A percentile compares a stretch with the other conserved stretches of the same genome.
Conservation (phyloP, 108 stramenopile species). For the Nitzschia putrida region DNA sequence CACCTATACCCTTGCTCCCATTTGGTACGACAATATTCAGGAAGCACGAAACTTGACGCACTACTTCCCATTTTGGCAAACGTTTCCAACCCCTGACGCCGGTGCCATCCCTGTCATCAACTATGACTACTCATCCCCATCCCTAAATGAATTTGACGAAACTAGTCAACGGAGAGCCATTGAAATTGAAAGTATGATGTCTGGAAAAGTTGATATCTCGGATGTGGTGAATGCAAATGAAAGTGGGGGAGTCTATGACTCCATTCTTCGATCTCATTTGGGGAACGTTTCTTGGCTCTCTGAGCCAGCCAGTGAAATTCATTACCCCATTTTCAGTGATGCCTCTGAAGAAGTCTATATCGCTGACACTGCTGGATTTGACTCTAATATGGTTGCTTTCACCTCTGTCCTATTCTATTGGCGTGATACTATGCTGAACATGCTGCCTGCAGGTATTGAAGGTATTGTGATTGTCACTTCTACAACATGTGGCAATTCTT, state of each 20-base stretch:
- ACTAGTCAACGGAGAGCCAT: neutral
- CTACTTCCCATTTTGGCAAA: conserved; percentile 25
- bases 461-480: conserved; percentile 47
- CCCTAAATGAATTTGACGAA: conserved; percentile 38
- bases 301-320: conserved; percentile 32
- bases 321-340: conserved; percentile 46
- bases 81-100: conserved; percentile 31
- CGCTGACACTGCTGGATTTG: neutral
- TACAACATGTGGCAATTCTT: conserved; percentile 33
- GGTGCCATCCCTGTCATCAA: neutral
- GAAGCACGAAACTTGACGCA: conserved; percentile 13
- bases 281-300: conserved; percentile 35
- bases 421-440: conserved; percentile 32
- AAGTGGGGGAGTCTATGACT: conserved; percentile 1
- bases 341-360: conserved; percentile 8
- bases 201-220: conserved; percentile 10
- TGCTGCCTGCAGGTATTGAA: conserved; percentile 45
- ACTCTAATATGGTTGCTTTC: conserved; percentile 27
- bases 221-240: conserved; percentile 33
- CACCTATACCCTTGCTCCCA: no score
- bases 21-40: no score
- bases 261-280: conserved; percentile 2
- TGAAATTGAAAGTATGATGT: conserved; percentile 37
- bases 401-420: conserved; percentile 43
- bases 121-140: neutral